Conservation (phyloP, 371 early-diverging fungal genomes). For the Rhizopus stolonifer region DNA sequence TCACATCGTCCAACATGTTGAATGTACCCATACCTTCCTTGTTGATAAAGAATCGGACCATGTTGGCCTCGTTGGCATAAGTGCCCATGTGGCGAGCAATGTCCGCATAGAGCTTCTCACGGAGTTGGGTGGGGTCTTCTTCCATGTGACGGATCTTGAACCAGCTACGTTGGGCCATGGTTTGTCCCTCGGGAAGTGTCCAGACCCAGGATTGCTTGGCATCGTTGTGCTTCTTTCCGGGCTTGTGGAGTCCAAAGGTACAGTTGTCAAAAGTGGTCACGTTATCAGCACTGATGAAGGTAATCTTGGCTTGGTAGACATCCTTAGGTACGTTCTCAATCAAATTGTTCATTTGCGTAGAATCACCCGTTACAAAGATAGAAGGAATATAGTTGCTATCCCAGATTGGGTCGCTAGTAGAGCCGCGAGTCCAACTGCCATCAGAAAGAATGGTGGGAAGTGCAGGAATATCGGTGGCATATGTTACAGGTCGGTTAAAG, state of each 20-base stretch:
- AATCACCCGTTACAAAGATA: conserved; percentile 43
- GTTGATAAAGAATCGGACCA: conserved; percentile 54
- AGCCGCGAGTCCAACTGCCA: conserved; percentile 38
- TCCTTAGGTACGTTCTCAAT: conserved; percentile 22
- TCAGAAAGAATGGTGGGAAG: conserved; percentile 51
- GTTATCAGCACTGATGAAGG: conserved; percentile 38
- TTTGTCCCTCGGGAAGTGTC: conserved; percentile 37
- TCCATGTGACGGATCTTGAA: conserved; percentile 59
- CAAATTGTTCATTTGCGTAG: conserved; percentile 25
- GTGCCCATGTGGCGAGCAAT: conserved; percentile 48
- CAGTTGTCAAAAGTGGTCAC: conserved; percentile 21
- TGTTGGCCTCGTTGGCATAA: conserved; percentile 51
- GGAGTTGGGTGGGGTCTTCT: conserved; percentile 60
- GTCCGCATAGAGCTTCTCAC: conserved; percentile 60
- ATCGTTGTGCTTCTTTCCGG: conserved; percentile 47
- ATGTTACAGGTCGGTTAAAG: conserved; percentile 46
- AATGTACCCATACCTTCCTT: conserved; percentile 55
- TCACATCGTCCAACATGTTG: conserved; percentile 55
- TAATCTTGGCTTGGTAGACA: conserved; percentile 31
- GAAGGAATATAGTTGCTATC: conserved; percentile 58
- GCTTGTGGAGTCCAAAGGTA: conserved; percentile 23
- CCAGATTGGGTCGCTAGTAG: conserved; percentile 39
- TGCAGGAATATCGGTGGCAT: conserved; percentile 52
- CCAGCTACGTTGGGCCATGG: conserved; percentile 41
- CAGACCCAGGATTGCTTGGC: conserved; percentile 61